Conservation (phyloP, 139 green algal species). For the Diplosphaera chodatii region DNA sequence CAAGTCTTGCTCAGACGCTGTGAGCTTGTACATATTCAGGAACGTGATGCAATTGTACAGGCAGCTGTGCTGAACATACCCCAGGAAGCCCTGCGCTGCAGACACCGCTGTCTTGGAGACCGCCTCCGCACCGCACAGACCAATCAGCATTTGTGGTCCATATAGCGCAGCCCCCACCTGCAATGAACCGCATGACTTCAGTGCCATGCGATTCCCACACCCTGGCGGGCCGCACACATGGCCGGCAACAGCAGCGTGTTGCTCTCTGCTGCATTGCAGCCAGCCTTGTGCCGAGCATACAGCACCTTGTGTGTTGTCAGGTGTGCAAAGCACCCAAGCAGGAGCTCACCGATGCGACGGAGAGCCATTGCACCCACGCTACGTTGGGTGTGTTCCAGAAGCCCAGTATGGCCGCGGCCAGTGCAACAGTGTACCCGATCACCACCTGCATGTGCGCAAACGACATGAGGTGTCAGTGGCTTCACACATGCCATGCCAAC, state of each 20-base stretch:
- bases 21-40: too few relatives aligned
- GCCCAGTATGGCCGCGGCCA: constrained; percentile 58
- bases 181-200: too few relatives aligned
- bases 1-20: too few relatives aligned
- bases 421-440: constrained; percentile 87
- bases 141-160: constrained; percentile 86
- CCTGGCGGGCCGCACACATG: too few relatives aligned
- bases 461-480: background rate
- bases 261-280: too few relatives aligned
- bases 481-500: background rate
- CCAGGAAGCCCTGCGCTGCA: constrained; percentile 90
- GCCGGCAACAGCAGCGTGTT: too few relatives aligned
- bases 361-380: constrained; percentile 72
- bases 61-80: constrained; percentile 27
- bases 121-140: constrained; percentile 91
- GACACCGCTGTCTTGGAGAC: constrained; percentile 80
- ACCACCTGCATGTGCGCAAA: constrained; percentile 61
- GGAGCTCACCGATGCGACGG: constrained; percentile 80
- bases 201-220: too few relatives aligned
- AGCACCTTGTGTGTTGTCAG: too few relatives aligned
- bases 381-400: constrained; percentile 67
- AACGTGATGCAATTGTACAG: too few relatives aligned
- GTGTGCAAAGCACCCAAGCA: too few relatives aligned
- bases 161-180: constrained; percentile 85
- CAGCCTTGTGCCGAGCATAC: too few relatives aligned